Percentiles rank a stretch among this genome's conserved stretches.
phyloP scores from a whole-genome alignment of 2,329 filamentous ascomycete genomes.

The Daldinia eschscholtzii region DNA sequence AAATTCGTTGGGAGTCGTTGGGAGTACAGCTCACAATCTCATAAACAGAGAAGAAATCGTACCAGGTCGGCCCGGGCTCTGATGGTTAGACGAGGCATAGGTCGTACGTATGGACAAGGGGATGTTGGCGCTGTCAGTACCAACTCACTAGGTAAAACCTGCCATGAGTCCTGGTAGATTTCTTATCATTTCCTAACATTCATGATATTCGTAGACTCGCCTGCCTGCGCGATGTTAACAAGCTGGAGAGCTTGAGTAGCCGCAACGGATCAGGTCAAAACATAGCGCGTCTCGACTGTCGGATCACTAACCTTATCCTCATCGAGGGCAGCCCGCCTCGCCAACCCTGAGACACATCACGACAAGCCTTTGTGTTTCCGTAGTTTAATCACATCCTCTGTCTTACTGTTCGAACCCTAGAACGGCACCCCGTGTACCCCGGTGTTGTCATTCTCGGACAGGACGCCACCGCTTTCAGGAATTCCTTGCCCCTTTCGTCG shows the following conservation, averaged over 20 bases:
- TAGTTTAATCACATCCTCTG: slow-evolving; percentile 38
- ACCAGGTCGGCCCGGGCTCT: slow-evolving; percentile 27
- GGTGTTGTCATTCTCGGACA: slow-evolving; percentile 40
- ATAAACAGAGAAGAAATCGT: slow-evolving; percentile 10
- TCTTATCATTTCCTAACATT: not conserved
- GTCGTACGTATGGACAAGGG: slow-evolving; percentile 10
- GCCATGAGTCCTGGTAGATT: slow-evolving; percentile 2
- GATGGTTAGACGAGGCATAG: slow-evolving; percentile 27
- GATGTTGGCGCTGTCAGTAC: slow-evolving; percentile 11
- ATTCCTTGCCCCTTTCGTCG: slow-evolving; percentile 40
- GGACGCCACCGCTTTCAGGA: slow-evolving; percentile 37
- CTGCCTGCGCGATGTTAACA: slow-evolving; percentile 11
- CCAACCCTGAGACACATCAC: slow-evolving; percentile 41
- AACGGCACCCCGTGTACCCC: slow-evolving; percentile 35
- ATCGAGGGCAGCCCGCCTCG: slow-evolving; percentile 32
- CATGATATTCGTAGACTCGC: slow-evolving; percentile 3
- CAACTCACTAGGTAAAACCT: slow-evolving; percentile 21
- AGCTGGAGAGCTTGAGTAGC: slow-evolving; percentile 4
- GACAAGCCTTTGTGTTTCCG: slow-evolving; percentile 37
- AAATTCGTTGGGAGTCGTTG: slow-evolving; percentile 14
- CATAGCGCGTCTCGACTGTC: slow-evolving; percentile 38
- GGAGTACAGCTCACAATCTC: slow-evolving; percentile 9
- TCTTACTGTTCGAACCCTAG: slow-evolving; percentile 32
- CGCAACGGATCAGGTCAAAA: slow-evolving; percentile 29
- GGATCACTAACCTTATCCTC: slow-evolving; percentile 24